phyloP scores from a whole-genome alignment of 2,329 filamentous ascomycete species.

The Verticillium dahliae region DNA sequence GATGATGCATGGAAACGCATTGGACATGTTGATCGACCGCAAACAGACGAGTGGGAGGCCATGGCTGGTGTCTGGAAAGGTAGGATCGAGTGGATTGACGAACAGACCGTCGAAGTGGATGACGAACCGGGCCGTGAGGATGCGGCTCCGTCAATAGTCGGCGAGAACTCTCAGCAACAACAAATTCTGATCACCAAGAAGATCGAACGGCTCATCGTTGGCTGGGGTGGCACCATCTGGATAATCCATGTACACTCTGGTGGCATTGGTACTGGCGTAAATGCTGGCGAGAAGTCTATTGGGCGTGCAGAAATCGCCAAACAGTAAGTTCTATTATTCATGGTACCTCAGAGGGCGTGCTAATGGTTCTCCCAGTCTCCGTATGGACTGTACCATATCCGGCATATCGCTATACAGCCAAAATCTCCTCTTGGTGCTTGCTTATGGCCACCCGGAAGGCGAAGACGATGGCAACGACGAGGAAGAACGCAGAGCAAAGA shows the following conservation, averaged over 20 bases:
- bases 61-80: slow-evolving; percentile 97
- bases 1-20: slow-evolving; percentile 93
- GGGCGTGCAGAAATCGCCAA: slow-evolving; percentile 87
- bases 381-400: slow-evolving; percentile 96
- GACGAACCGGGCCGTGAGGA: slow-evolving; percentile 40
- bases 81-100: slow-evolving; percentile 87
- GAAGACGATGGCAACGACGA: slow-evolving; percentile 59
- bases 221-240: slow-evolving; percentile 96
- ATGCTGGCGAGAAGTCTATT: slow-evolving; percentile 62
- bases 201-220: slow-evolving; percentile 78
- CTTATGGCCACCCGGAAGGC: slow-evolving; percentile 73
- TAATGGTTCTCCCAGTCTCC: slow-evolving; percentile 52
- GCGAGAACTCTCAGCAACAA: slow-evolving; percentile 42
- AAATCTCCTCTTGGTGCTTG: slow-evolving; percentile 82
- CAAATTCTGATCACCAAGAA: slow-evolving; percentile 36
- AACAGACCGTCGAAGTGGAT: slow-evolving; percentile 68
- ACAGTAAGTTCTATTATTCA: slow-evolving; percentile 56
- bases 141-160: slow-evolving; percentile 33
- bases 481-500: slow-evolving; percentile 20
- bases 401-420: slow-evolving; percentile 95
- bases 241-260: slow-evolving; percentile 85
- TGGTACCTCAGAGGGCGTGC: slow-evolving; percentile 3
- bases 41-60: slow-evolving; percentile 83
- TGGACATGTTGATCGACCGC: slow-evolving; percentile 83
- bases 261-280: slow-evolving; percentile 57